Evolutionary conservation across 257 asterid genomes (phyloP).

Genomic region (Solanum okadae): DNA sequence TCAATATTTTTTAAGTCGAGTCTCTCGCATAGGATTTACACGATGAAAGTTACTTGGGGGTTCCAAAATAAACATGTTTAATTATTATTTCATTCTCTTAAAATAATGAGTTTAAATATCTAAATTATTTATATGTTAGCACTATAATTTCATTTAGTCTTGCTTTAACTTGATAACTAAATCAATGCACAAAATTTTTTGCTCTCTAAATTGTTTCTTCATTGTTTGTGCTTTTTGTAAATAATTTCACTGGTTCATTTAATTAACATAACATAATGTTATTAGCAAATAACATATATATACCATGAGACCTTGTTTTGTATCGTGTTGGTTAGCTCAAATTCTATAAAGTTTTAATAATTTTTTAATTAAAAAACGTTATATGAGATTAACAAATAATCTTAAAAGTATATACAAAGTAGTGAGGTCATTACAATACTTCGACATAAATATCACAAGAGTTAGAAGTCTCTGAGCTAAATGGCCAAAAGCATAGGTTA

Average conservation of each 20-base stretch:
- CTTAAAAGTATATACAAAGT: background rate
- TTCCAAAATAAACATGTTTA: background rate
- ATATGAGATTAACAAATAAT: background rate
- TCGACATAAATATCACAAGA: background rate
- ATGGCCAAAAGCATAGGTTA: background rate
- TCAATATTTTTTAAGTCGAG: background rate
- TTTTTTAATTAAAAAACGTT: background rate
- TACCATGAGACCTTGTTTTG: background rate
- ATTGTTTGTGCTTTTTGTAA: background rate
- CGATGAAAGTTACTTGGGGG: accelerated
- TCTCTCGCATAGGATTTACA: background rate
- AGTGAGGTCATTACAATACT: background rate
- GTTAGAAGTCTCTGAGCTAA: background rate
- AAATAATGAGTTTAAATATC: background rate
- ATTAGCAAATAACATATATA: background rate
- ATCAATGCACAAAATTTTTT: background rate
- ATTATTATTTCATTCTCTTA: background rate
- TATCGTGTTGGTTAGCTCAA: background rate
- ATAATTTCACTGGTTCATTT: background rate
- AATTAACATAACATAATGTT: background rate
- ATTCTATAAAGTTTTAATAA: background rate
- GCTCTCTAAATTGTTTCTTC: background rate
- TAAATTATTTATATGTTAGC: background rate
- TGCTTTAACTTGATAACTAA: background rate
- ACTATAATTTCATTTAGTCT: background rate